Evolutionary conservation across 306 rosid genomes (phyloP), one percentile per base, ranked within the genome.

Genomic region (Casuarina glauca): DNA sequence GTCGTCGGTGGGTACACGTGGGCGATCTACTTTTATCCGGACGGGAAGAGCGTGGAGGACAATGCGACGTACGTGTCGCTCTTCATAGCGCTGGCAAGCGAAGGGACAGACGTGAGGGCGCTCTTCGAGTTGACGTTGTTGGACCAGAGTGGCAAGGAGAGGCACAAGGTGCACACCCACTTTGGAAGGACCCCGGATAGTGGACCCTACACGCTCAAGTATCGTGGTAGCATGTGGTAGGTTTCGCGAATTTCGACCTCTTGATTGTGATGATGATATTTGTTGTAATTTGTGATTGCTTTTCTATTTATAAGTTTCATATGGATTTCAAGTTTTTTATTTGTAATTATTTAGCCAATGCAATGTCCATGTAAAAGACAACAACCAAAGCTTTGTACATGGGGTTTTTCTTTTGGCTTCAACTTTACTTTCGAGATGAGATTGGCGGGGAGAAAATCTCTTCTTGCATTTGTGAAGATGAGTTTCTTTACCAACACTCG

Each of bases 141-240:
- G 90, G 98, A 93, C 76, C 98, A 93, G 92, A 93, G 98, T 44
- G 98, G 98, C 46, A 91, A 85, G 58, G 97, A 80, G 89, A 89
- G 93, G 82, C 98, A 93, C 43, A 93, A 93, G 88, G 98, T 93
- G 41, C 96, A 93, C 80, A 93, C 89, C 84, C 98, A 93, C 82
- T 93, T 93, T 73, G 98, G 91, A 57, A 89, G 98, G 87, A 81
- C 90, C 16, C 88, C 91, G 63, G 97, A 93, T 26, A 88, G 97
- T 15, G 98, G 98, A 16, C 98, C 98, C 0, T 93, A 93, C 74
- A 89, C 98, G 35, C 89, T 93, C 19, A 93, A 93, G 79, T 93
- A 88, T 82, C 94, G 98, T 5, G 98, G 98, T 53, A 93, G 98
- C 81, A 93, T 93, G 98, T 93, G 98, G 98, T 93, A 72, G 41